Base-by-base conservation (phyloP, 805 yeast species). In the Komagataella ulmi region DNA sequence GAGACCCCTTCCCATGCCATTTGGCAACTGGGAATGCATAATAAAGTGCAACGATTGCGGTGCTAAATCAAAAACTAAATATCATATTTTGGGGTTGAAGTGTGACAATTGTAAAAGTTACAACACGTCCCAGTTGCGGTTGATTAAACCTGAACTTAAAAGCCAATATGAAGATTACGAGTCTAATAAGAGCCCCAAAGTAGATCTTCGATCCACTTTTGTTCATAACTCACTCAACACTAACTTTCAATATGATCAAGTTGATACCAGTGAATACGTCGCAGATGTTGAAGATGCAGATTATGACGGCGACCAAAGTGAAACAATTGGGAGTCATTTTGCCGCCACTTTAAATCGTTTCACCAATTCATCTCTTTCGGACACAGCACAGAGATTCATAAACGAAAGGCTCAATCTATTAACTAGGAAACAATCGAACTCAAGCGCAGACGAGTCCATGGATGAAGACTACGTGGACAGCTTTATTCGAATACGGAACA, bases 41-140 rank as follows among this genome's bases (percentile, higher is more conserved):
- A 74, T 89, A 10, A 74, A 81, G 54, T 86, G 95, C 67, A 85
- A 86, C 64, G 98, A 90, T 66, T 90, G 98, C 66, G 81, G 81
- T 51, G 91, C 93, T 17, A 85, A 84, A 65, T 80, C 89, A 21
- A 77, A 80, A 54, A 82, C 83, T 17, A 68, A 76, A 10, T 90
- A 85, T 65, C 97, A 90, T 65, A 81, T 89, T 50, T 66, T 90
- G 58, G 98, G 98, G 1, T 72, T 88, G 55, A 85, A 84, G 63
- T 90, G 98, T 65, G 84, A 82, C 57, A 88, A 83, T 62, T 90
- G 97, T 66, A 75, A 77, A 53, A 85, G 95, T 62, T 90, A 89
- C 65, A 90, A 90, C 65, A 90, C 97, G 2, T 80, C 79, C 53
- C 91, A 87, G 62, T 57, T 80, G 52, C 78, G 77, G 60, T 63